Percentiles rank a stretch among this genome's conserved stretches.
Evolutionary conservation across 2,329 filamentous ascomycete genomes (phyloP).

Genomic region (Emergomyces africanus): DNA sequence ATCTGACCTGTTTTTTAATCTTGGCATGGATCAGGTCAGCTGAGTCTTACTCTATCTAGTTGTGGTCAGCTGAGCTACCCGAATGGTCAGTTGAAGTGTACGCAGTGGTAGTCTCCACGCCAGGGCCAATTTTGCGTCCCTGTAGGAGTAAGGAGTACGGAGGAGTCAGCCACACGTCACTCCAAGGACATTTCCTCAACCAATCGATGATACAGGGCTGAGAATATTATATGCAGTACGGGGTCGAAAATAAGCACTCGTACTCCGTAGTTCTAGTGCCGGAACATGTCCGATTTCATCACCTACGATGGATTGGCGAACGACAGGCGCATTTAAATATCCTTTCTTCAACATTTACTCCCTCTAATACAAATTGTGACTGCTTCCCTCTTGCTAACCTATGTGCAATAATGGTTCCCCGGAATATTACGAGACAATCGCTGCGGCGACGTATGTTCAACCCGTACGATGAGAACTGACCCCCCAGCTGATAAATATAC

Average conservation of each 20-base stretch:
- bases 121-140: neutral
- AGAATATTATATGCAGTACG: neutral
- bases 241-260: neutral
- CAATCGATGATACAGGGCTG: neutral
- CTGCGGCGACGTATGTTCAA: neutral
- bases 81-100: no score
- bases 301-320: neutral
- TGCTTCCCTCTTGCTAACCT: neutral
- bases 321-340: neutral
- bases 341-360: neutral
- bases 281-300: neutral
- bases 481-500: neutral
- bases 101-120: no score
- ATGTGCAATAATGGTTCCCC: neutral
- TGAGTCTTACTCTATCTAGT: no score
- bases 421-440: neutral
- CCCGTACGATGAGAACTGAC: neutral
- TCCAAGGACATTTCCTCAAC: neutral
- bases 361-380: neutral
- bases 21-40: no score
- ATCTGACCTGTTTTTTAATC: no score
- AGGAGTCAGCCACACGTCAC: neutral
- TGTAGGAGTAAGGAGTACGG: no score
- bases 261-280: neutral
- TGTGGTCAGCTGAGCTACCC: no score